A percentile compares a stretch with the other conserved stretches of the same genome.
Evolutionary conservation across 768 basidiomycete species (phyloP).

Genomic region (Mycena chlorophos): DNA sequence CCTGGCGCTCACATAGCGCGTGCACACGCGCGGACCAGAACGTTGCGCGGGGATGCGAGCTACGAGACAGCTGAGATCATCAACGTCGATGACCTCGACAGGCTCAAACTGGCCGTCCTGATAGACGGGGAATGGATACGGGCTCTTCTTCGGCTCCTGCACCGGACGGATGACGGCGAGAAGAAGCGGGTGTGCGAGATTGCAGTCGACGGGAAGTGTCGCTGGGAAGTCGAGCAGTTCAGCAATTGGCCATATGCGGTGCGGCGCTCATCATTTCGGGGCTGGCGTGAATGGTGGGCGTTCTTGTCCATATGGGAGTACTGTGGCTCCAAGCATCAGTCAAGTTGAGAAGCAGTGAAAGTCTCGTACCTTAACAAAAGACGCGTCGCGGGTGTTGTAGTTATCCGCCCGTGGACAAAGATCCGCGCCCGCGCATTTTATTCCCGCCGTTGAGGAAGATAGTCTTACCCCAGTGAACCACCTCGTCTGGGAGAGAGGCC

Average conservation of each 20-base stretch:
- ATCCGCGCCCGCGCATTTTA: slow-evolving; percentile 3
- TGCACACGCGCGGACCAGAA: not conserved
- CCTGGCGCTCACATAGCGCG: slow-evolving; percentile 7
- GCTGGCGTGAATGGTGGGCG: not conserved
- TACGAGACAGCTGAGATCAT: slow-evolving; percentile 15
- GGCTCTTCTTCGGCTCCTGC: not conserved
- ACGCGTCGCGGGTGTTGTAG: slow-evolving; percentile 3
- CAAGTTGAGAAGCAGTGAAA: not conserved
- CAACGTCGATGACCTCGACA: slow-evolving; percentile 15
- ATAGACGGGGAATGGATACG: slow-evolving; percentile 1
- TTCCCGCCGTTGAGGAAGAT: slow-evolving; percentile 9
- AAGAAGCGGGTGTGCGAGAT: not conserved
- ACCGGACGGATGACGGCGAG: slow-evolving; percentile 10
- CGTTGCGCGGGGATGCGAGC: slow-evolving; percentile 8
- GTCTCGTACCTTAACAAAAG: slow-evolving; percentile 10
- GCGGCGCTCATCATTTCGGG: slow-evolving; percentile 2
- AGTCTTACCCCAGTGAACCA: slow-evolving; percentile 11
- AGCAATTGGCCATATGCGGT: slow-evolving; percentile 12
- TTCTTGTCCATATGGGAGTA: slow-evolving; percentile 13
- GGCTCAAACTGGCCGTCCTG: slow-evolving; percentile 6
- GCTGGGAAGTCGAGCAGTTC: slow-evolving; percentile 2
- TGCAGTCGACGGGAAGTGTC: not conserved
- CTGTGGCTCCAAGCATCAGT: slow-evolving; percentile 1
- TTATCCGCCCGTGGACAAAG: not conserved
- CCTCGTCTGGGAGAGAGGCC: not conserved